A percentile compares a stretch with the other conserved stretches of the same genome.
Evolutionary conservation across 345 rosid species (phyloP).

Genomic region (Noccaea bulbosa): DNA sequence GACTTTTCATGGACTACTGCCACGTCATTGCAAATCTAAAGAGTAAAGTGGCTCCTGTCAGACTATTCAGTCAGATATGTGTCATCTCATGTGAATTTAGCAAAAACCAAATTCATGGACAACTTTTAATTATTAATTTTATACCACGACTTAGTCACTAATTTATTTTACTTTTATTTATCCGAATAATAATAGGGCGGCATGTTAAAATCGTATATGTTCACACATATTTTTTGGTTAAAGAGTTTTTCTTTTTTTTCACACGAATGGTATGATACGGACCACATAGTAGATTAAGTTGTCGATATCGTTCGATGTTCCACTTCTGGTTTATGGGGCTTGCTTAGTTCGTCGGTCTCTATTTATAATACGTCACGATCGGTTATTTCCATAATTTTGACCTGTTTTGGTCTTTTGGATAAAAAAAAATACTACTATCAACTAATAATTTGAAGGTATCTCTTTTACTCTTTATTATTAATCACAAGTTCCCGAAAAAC

Average conservation of each 20-base stretch:
- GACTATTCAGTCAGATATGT: not conserved
- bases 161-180: not conserved
- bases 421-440: not conserved
- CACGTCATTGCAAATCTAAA: conserved; percentile 32
- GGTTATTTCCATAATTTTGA: conserved; percentile 18
- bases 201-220: not conserved
- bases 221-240: too few species aligned
- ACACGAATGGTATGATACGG: conserved; percentile 24
- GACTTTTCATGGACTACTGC: conserved; percentile 13
- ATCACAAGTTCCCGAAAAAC: not conserved
- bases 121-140: too few species aligned
- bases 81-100: conserved; percentile 15
- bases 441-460: not conserved
- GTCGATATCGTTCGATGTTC: conserved; percentile 40
- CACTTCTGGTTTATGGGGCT: conserved; percentile 27
- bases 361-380: conserved; percentile 31
- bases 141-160: conserved; percentile 4
- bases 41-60: conserved; percentile 21
- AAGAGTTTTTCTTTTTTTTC: not conserved
- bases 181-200: conserved; percentile 26
- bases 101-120: too few species aligned
- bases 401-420: conserved; percentile 1
- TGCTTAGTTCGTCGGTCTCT: conserved; percentile 34
- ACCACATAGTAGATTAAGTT: conserved; percentile 36
- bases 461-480: conserved; percentile 3